phyloP scores from a whole-genome alignment of 139 green algal genomes.

The Haematococcus lacustris region DNA sequence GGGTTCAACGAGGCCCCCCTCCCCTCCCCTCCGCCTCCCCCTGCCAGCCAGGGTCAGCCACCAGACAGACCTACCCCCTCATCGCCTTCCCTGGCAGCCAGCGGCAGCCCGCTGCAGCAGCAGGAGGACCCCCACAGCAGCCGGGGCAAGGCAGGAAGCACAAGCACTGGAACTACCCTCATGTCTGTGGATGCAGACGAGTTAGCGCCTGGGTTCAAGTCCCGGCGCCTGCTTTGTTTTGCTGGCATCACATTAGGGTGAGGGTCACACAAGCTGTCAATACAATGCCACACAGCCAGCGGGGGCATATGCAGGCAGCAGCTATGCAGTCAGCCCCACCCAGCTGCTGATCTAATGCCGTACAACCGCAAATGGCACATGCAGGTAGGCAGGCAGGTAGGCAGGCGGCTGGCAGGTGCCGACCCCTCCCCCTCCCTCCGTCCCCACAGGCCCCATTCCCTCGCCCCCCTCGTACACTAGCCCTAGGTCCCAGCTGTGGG shows the following conservation, averaged over 20 bases:
- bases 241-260: conserved; percentile 32
- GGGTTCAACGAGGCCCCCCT: too few species aligned
- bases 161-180: too few species aligned
- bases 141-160: too few species aligned
- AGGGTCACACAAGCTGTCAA: background rate
- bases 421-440: background rate
- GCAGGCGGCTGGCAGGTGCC: background rate
- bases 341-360: background rate
- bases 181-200: background rate
- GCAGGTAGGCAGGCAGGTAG: background rate
- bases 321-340: background rate
- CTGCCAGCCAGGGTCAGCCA: too few species aligned
- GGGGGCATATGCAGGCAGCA: background rate
- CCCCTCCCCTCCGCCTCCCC: too few species aligned
- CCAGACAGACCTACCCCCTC: too few species aligned
- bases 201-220: conserved; percentile 24
- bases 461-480: background rate
- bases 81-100: too few species aligned
- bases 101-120: too few species aligned
- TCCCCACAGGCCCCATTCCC: background rate
- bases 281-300: background rate
- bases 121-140: too few species aligned
- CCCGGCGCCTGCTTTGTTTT: conserved; percentile 39
- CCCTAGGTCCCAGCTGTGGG: background rate
- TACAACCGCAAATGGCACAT: background rate